Base-by-base conservation (phyloP, 139 green algal genomes). In the Chlorella sp. region DNA sequence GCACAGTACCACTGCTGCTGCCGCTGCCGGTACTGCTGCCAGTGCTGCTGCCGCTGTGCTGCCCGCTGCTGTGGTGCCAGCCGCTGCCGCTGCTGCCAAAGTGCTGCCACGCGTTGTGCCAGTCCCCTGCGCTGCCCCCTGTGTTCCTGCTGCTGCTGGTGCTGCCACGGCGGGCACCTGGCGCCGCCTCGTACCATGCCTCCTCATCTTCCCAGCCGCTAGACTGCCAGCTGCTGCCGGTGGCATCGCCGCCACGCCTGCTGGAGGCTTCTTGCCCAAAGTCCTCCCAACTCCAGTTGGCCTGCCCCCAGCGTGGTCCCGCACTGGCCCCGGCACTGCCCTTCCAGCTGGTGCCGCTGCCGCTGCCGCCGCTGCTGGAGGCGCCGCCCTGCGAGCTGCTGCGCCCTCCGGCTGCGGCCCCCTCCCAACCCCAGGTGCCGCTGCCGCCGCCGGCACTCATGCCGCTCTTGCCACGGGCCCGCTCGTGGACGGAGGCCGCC, bases 241-340 rank as follows among this genome's bases (percentile, higher is more conserved):
- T 87, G 69, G 18, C n/a, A 39, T 69, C 53, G 39, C 30, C 3
- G 36, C 26, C 36, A 2, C 0, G 75, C 78, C 39, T 81, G 39
- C 53, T 60, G 3, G 66, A 53, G 18, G 42, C 53, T 26, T 64
- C 75, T 0, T 60, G 40, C 15, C 73, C 57, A 26, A 86, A 57
- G 83, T 83, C 69, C 24, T 36, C 71, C 71, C 85, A 89, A 0
- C 28, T 83, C 42, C 48, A 71, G 24, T 9, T 34, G 42, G 85
- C 85, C 32, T 83, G 53, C 26, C 71, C 71, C 71, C 85, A 89
- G 42, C 71, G 71, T 0, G 42, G 85, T 48, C 85, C 42, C 12
- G 71, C 42, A 48, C 84, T 86, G 83, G 37, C 61, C 15, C 37
- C 83, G 0, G 36, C 64, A 26, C 64, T 80, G 22, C 83, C 36